Evolutionary conservation across 345 rosid species (phyloP), one percentile per base, ranked within the genome.

Genomic region (Camelina sativa): DNA sequence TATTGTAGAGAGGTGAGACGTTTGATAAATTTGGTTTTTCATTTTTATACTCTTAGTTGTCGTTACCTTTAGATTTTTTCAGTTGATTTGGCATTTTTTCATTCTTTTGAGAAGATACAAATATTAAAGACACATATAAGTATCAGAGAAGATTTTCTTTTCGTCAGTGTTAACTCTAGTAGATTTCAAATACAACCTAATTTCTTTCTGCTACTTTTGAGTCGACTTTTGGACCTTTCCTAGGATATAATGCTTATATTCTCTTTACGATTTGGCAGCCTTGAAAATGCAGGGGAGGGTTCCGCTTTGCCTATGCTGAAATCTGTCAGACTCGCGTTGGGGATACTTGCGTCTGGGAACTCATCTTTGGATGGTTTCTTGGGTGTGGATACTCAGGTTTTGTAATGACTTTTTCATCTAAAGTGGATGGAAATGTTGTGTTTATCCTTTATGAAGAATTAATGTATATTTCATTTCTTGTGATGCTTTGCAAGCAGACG

Each of bases 261-360:
- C 62, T 12, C 28, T 50, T 66, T 19, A 58, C 20, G 2, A 51
- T 76, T 83, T 85, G 84, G 80, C 81, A 93, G 98, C 77, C 98
- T 93, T 75, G 96, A 93, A 82, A 91, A 91, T 93, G 91, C 98
- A 64, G 97, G 93, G 79, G 97, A 91, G 84, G 84, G 83, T 82
- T 86, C 94, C 78, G 86, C 84, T 77, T 79, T 93, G 76, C 90
- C 96, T 60, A 91, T 93, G 93, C 84, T 93, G 74, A 91, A 94
- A 84, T 88, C 97, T 41, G 81, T 88, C 69, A 87, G 96, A 80
- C 79, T 89, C 59, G 83, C 82, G 32, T 72, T 89, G 82, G 86
- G 76, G 65, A 79, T 93, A 50, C 78, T 91, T 77, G 80, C 90
- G 50, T 79, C 91, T 59, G 84, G 85, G 71, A 84, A 76, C 25